Base-by-base conservation (phyloP, 495 filamentous ascomycete species). In the Terfezia boudieri region DNA sequence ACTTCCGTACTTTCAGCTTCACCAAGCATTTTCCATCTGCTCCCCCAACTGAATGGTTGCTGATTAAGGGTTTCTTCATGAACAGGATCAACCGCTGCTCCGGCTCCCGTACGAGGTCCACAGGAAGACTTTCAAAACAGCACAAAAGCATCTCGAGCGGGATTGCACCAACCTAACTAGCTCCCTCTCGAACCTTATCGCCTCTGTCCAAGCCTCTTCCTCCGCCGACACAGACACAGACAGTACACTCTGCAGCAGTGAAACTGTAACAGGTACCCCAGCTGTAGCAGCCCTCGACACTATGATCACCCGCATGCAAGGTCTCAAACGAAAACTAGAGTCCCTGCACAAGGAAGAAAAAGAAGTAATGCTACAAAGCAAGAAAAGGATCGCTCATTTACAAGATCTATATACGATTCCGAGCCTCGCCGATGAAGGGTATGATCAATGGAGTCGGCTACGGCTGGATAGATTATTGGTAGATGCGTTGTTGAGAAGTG, bases 61-160 rank as follows among this genome's bases (percentile, higher is more conserved):
- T 46, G 7, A 46, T 46, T 46, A 7, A 14, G 12, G 7, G 41
- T 46, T 17, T 4, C 41, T 17, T 46, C 41, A 46, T 46, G 12
- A 14, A 17, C 17, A 46, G 41, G 90, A 98, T 67, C 89, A 96
- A 77, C 83, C 90, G 23, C 84, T 95, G 57, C 81, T 98, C 60
- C 83, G 86, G 20, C 74, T 95, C 4, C 90, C 90, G 20, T 78
- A 86, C 66, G 89, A 95, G 67, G 79, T 96, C 53, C 78, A 85
- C 46, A 83, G 90, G 53, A 83, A 85, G 64, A 96, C 93, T 66
- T 88, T 95, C 70, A 93, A 94, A 62, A 76, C 79, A 0, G 81
- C 86, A 17, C 90, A 93, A 63, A 77, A 82, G 57, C 69, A 77
- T 55, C 76, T 92, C 61, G 90, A 96, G 64, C 79, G 80, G 59